Base-by-base conservation (phyloP, 352 stramenopile genomes). In the Globisporangium orthogonon region DNA sequence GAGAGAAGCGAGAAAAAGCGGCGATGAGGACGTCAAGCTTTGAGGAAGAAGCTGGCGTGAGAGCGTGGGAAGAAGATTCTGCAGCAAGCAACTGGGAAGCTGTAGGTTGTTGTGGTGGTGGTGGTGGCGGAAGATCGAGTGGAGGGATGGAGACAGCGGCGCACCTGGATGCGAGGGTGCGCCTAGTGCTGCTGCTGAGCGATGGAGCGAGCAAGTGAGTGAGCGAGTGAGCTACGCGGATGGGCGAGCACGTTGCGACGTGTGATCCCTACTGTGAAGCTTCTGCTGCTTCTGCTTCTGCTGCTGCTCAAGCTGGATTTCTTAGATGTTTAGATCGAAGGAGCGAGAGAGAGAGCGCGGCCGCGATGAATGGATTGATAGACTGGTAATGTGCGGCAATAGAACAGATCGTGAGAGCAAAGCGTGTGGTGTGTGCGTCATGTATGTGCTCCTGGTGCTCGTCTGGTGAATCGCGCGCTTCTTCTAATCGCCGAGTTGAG, bases 241-340 rank as follows among this genome's bases (percentile, higher is more conserved):
- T 13, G 37, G 37, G 37, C 11, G 37, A 43, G 37, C 37, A 17
- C 15, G 37, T 10, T 43, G 37, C 37, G 37, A 43, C 11, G 37
- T 6, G 37, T 23, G 35, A 40, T 13, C 35, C 23, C 35, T 40
- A 11, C 35, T 40, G 35, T 11, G 10, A 37, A 5, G 33, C 35
- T 40, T 7, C 37, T 43, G 37, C 37, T 43, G 37, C 37, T 17
- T 3, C 7, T 43, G 37, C 11, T 4, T 13, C 35, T 40, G 7
- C 7, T 10, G 33, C 15, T 31, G 44, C 44, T 49, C n/a, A n/a
- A 31, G 44, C 44, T 49, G 44, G 31, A 49, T 54, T 45, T 54
- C 37, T 54, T 54, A 54, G 50, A 54, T 54, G 50, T 44, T 44
- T 49, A 49, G 44, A 49, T 49, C 44, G n/a, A 49, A 31, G 44